phyloP scores from a whole-genome alignment of 148 eudicot genomes.

The Vaccinium myrtillus region DNA sequence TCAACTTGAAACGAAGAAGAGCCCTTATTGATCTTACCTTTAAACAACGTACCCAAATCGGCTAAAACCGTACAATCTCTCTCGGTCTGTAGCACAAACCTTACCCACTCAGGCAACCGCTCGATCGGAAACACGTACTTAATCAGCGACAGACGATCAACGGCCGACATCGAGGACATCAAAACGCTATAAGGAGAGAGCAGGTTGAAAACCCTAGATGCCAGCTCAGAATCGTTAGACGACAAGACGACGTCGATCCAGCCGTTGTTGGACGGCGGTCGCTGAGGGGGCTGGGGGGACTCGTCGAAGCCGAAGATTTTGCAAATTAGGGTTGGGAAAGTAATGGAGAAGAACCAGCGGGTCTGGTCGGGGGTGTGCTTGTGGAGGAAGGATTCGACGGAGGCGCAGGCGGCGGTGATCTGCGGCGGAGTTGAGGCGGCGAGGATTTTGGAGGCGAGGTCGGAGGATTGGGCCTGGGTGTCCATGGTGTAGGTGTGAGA shows the following conservation, averaged over 20 bases:
- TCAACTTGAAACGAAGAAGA: conserved; percentile 52
- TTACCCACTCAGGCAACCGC: conserved; percentile 84
- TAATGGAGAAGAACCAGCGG: conserved; percentile 80
- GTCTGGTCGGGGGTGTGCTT: conserved; percentile 68
- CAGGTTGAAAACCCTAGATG: conserved; percentile 47
- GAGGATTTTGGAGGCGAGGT: conserved; percentile 59
- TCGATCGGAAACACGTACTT: conserved; percentile 79
- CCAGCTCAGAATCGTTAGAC: conserved; percentile 39
- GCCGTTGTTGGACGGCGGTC: conserved; percentile 32
- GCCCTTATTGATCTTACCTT: conserved; percentile 54
- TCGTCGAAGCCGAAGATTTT: conserved; percentile 77
- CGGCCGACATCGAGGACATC: conserved; percentile 57
- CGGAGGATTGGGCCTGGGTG: conserved; percentile 65
- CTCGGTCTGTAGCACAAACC: conserved; percentile 52
- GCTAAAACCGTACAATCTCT: conserved; percentile 44
- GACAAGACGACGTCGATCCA: conserved; percentile 59
- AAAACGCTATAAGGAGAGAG: conserved; percentile 65
- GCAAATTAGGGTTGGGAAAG: conserved; percentile 79
- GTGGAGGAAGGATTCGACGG: conserved; percentile 56
- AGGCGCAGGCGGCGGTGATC: conserved; percentile 56
- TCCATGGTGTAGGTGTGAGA: conserved; percentile 62
- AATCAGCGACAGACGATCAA: conserved; percentile 67
- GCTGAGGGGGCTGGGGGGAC: conserved; percentile 37
- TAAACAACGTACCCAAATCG: conserved; percentile 68
- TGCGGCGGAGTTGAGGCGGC: conserved; percentile 55